These are phyloP conservation scores for Epichloe amarillans DNA, from an alignment of 2,329 filamentous ascomycete species.

Conservation along the genomic window DNA sequence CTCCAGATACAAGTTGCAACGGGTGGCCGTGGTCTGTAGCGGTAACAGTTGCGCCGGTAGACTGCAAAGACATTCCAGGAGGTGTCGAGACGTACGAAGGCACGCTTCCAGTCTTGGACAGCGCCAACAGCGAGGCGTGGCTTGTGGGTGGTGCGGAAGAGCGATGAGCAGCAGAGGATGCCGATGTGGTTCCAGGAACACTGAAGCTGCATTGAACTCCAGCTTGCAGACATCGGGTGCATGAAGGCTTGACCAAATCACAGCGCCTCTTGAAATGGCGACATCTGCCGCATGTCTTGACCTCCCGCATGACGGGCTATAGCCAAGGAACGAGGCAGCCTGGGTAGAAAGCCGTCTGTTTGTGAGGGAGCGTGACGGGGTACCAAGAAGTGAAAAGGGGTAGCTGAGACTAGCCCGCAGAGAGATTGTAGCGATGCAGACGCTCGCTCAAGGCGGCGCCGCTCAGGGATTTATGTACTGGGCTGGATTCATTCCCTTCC, in stretches of 20 bases:
- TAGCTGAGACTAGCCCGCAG: too few species aligned
- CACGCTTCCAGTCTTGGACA: neutral
- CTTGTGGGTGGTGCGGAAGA: neutral
- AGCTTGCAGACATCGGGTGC: conserved; percentile 21
- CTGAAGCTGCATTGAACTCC: conserved; percentile 21
- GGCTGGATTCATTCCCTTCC: too few species aligned
- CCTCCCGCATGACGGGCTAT: conserved; percentile 16
- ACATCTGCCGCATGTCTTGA: conserved; percentile 24
- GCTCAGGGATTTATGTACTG: too few species aligned
- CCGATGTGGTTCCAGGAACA: neutral
- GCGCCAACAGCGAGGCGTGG: neutral
- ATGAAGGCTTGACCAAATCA: conserved; percentile 22
- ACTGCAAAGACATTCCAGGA: neutral
- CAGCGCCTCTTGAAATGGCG: conserved; percentile 24
- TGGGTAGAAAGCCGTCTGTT: neutral
- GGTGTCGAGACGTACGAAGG: neutral
- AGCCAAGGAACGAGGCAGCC: neutral
- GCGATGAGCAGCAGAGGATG: neutral
- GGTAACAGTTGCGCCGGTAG: too few species aligned
- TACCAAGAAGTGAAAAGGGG: too few species aligned
- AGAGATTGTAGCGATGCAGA: too few species aligned
- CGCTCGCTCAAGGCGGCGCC: too few species aligned
- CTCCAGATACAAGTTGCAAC: too few species aligned
- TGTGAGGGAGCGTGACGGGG: neutral
- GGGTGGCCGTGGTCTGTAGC: too few species aligned